Percentiles rank a stretch among this genome's conserved stretches.
Evolutionary conservation across 129 eudicot species (phyloP).

Genomic region (Escallonia rubra): DNA sequence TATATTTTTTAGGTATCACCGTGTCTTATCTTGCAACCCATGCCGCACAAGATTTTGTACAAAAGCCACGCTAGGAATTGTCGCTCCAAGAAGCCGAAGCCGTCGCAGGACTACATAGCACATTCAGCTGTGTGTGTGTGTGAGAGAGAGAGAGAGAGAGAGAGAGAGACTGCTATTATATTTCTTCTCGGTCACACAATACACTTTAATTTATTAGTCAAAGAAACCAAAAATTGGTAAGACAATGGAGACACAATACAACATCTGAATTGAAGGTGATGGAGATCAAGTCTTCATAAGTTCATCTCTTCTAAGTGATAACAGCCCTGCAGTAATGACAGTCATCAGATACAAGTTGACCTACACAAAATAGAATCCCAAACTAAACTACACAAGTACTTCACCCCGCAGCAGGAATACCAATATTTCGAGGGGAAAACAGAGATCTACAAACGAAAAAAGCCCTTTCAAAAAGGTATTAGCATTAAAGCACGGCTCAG

Average conservation of each 20-base stretch:
- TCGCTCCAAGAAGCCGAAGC: too few relatives aligned
- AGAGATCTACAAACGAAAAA: too few relatives aligned
- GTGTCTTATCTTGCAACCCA: too few relatives aligned
- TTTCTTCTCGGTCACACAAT: background rate
- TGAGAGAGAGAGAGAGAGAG: background rate
- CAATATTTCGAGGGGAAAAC: too few relatives aligned
- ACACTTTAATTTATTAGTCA: constrained; percentile 1
- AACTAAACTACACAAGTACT: background rate
- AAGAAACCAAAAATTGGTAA: background rate
- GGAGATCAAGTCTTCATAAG: background rate
- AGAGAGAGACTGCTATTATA: background rate
- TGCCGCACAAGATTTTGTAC: too few relatives aligned
- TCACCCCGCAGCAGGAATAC: background rate
- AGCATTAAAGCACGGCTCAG: too few relatives aligned
- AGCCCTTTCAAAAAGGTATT: too few relatives aligned
- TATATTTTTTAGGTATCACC: too few relatives aligned
- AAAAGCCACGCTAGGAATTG: too few relatives aligned
- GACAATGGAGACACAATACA: constrained; percentile 1
- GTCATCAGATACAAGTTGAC: background rate
- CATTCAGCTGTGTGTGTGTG: background rate
- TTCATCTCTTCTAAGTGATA: background rate
- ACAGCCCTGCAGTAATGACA: constrained; percentile 5
- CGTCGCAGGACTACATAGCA: too few relatives aligned
- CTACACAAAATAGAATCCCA: background rate
- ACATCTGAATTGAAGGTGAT: background rate